These are phyloP conservation scores for Tagetes erecta DNA, from an alignment of 129 eudicot species.

Conservation along the genomic window DNA sequence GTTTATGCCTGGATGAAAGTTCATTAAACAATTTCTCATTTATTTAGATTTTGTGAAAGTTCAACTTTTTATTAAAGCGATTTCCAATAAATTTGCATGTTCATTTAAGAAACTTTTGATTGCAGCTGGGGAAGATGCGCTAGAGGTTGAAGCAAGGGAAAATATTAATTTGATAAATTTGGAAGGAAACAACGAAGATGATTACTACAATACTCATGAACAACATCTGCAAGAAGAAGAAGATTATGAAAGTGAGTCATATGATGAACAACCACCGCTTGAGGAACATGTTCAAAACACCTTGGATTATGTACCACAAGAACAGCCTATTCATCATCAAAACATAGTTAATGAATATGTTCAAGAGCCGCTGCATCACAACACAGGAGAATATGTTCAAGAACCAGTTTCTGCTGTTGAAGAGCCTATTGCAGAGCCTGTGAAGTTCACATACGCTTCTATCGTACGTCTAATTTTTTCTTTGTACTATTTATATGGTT, in stretches of 20 bases:
- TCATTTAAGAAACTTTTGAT: slow-evolving; percentile 1
- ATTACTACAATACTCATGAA: slow-evolving; percentile 65
- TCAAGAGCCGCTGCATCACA: slow-evolving; percentile 27
- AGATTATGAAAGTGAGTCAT: slow-evolving; percentile 47
- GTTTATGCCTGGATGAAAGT: background rate
- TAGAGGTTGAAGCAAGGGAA: slow-evolving; percentile 42
- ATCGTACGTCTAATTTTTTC: slow-evolving; percentile 50
- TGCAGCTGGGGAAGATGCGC: slow-evolving; percentile 35
- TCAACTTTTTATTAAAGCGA: too few relatives aligned
- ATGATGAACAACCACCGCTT: slow-evolving; percentile 54
- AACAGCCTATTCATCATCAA: slow-evolving; percentile 32
- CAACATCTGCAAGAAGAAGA: slow-evolving; percentile 49
- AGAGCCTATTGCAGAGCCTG: slow-evolving; percentile 70
- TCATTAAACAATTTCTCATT: background rate
- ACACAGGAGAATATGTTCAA: slow-evolving; percentile 26
- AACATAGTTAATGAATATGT: slow-evolving; percentile 35
- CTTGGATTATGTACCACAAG: slow-evolving; percentile 30
- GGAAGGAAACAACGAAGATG: slow-evolving; percentile 55
- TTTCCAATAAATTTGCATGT: background rate
- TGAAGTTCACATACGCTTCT: slow-evolving; percentile 80
- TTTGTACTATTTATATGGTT: background rate
- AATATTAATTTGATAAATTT: slow-evolving; percentile 44
- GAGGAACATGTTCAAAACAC: slow-evolving; percentile 53
- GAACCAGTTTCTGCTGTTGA: slow-evolving; percentile 52
- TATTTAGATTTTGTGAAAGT: slow-evolving; percentile 2